Base-by-base conservation (phyloP, 2,329 filamentous ascomycete species). In the Hypoxylon sp. region DNA sequence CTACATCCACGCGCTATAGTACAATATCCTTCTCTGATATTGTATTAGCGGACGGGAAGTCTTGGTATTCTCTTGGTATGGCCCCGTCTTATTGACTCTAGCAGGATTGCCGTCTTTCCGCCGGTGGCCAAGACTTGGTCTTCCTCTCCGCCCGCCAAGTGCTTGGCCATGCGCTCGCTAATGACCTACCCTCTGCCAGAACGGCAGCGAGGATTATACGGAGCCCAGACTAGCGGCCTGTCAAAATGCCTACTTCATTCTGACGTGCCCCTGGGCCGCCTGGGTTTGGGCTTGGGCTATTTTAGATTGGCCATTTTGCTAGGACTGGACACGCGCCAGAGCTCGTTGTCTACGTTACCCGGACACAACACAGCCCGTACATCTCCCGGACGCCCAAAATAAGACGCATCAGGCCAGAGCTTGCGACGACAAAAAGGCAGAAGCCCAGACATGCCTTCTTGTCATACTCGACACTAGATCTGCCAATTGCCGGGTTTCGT, bases 111-210 rank as follows among this genome's bases (percentile, higher is more conserved):
- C 40, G 52, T 55, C 45, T 10, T 51, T 70, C 69, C 69, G 69
- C 69, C 55, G 54, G 53, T 46, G 55, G 67, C 69, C 69, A 70
- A 70, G 69, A 63, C 68, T 70, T 68, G 64, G 67, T 68, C 62
- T 70, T 67, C 67, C 67, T 68, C 67, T 70, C 69, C 69, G 69
- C 67, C 67, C 69, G 69, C 69, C 69, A 70, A 70, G 68, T 65
- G 46, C 67, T 70, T 69, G 67, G 68, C 66, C 49, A 56, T 48
- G 54, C 57, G 50, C 48, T 58, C 7, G 26, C 47, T 38, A 45
- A 55, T n/a, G n/a, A n/a, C n/a, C 48, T 51, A 45, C 43, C 21
- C 46, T n/a, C 18, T 46, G 37, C 38, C 45, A 49, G 41, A 17
- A 55, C 57, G 57, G 60, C 60, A 63, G 43, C 48, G 56, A 60